These are phyloP conservation scores for Pseudognaphalium luteoalbum DNA, from an alignment of 129 eudicot species.

Conservation along the genomic window DNA sequence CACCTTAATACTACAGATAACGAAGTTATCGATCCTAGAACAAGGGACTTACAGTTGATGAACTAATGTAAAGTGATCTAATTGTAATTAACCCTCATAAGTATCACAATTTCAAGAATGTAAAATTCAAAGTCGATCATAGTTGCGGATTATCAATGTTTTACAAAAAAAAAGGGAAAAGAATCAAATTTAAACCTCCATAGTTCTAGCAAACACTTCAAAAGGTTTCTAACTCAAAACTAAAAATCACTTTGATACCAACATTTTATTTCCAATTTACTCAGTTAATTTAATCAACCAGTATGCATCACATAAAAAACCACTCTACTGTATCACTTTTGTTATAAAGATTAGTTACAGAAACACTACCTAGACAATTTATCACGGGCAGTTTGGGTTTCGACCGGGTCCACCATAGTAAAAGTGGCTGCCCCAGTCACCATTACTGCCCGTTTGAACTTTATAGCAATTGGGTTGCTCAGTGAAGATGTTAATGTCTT, in stretches of 20 bases:
- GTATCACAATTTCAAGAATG: too few relatives aligned
- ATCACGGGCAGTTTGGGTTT: slow-evolving; percentile 59
- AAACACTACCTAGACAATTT: neutral
- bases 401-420: slow-evolving; percentile 93
- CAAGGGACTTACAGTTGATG: too few relatives aligned
- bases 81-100: too few relatives aligned
- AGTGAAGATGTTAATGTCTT: slow-evolving; percentile 55
- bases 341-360: neutral
- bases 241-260: neutral
- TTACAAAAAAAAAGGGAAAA: too few relatives aligned
- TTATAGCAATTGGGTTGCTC: slow-evolving; percentile 73
- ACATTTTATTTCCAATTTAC: neutral
- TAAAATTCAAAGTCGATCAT: too few relatives aligned
- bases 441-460: slow-evolving; percentile 52
- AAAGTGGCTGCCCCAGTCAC: slow-evolving; percentile 67
- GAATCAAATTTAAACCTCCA: too few relatives aligned
- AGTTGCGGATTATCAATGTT: too few relatives aligned
- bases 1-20: too few relatives aligned
- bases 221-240: too few relatives aligned
- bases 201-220: too few relatives aligned
- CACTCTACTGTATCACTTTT: neutral
- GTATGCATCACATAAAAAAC: neutral
- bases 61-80: too few relatives aligned
- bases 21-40: too few relatives aligned
- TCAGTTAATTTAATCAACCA: neutral